A percentile compares a stretch with the other conserved stretches of the same genome.
Conservation (phyloP, 306 rosid species). For the Inga laurina region DNA sequence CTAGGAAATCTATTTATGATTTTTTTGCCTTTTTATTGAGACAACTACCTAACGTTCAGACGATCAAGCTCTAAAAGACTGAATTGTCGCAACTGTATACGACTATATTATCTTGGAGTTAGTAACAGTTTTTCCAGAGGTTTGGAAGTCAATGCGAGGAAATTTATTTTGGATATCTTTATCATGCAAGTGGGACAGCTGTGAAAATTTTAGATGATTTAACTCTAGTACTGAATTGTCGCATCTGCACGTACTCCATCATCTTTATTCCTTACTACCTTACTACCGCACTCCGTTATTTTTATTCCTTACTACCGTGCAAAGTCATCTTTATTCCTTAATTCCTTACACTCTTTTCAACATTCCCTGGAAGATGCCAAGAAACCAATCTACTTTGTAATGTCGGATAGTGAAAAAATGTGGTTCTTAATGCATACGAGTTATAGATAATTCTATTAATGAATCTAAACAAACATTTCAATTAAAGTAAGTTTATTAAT, state of each 20-base stretch:
- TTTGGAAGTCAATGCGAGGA: slow-evolving; percentile 10
- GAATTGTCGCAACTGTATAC: background rate
- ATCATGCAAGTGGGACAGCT: slow-evolving; percentile 22
- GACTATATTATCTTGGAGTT: slow-evolving; percentile 16
- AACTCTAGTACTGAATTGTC: background rate
- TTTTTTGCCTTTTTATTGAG: background rate
- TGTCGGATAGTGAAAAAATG: slow-evolving; percentile 25
- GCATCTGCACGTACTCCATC: background rate
- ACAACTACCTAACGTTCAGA: background rate
- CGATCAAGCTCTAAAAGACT: background rate
- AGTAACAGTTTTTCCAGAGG: slow-evolving; percentile 63
- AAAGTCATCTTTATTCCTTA: background rate
- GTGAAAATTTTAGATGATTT: slow-evolving; percentile 8
- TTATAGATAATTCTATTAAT: slow-evolving; percentile 26
- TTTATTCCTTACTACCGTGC: too few species aligned
- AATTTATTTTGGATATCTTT: background rate
- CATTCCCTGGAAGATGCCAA: background rate
- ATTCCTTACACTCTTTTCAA: background rate
- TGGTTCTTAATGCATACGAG: background rate
- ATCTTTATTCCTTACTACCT: too few species aligned
- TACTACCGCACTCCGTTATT: too few species aligned
- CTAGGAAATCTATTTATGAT: background rate
- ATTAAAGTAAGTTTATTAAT: slow-evolving; percentile 25
- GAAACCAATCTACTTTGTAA: background rate
- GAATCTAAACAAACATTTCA: slow-evolving; percentile 22